Evolutionary conservation across 805 yeast genomes (phyloP), one percentile per base, ranked within the genome.

Genomic region (Pichia exigua): DNA sequence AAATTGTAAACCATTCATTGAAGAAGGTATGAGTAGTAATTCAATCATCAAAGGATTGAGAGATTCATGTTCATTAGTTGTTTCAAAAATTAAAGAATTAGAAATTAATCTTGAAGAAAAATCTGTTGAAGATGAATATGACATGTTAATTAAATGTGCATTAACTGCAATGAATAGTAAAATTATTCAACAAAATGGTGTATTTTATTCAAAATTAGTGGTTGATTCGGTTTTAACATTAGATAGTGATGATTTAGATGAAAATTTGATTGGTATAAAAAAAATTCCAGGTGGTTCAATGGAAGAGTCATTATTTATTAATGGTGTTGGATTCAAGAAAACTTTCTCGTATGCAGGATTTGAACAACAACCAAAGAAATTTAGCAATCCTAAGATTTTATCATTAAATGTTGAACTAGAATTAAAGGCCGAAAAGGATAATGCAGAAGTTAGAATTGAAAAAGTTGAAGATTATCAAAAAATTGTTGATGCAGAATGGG

Each of bases 401-500:
- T 80, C 83, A 61, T 76, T 94, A 64, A 94, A 94, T 65, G 91
- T 94, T 42, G 99, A 94, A 68, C 77, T 94, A 59, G 99, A 94
- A 73, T 80, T 94, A 65, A 94, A 94, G 73, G 98, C 98, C 1
- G 99, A 94, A 73, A 92, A 90, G 74, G 99, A 94, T 69, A 94
- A 94, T 66, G 99, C 99, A 11, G 99, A 94, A 74, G 98, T 94
- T 35, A 81, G 99, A 60, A 94, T 94, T 47, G 95, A 88, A 62
- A 85, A 90, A 67, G 97, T 94, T 51, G 78, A 81, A 53, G 97
- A 92, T 62, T 94, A 94, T 71, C 99, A 94, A 73, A 89, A 85
- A 35, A 85, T 94, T 52, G 99, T 94, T 20, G 98, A 94, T 70
- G 99, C 99, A n/a, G 99, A 94, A 71, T 94, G 99, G 98, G 81